Conservation (phyloP, 2,329 filamentous ascomycete species). For the Amylocarpus encephaloides region DNA sequence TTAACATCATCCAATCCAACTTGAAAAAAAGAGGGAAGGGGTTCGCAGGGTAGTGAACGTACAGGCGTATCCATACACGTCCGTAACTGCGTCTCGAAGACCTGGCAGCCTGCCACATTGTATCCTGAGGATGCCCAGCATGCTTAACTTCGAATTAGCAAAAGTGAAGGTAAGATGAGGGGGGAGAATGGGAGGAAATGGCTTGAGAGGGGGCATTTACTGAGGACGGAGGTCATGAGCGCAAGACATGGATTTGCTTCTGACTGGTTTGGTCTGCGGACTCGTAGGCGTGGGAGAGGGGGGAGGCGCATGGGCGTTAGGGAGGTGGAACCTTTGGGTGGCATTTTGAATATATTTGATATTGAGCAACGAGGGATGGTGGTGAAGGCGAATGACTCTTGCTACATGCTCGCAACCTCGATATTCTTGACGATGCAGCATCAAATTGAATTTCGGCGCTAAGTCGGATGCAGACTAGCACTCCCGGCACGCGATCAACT, state of each 20-base stretch:
- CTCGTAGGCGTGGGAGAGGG: conserved; percentile 55
- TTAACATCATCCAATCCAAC: too few species aligned
- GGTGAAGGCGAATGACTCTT: not conserved
- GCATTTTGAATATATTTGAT: conserved; percentile 26
- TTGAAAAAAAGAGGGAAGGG: too few species aligned
- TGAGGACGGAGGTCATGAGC: conserved; percentile 60
- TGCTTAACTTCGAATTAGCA: conserved; percentile 41
- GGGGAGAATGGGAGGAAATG: too few species aligned
- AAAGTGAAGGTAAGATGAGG: not conserved
- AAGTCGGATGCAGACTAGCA: conserved; percentile 8
- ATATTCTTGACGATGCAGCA: not conserved
- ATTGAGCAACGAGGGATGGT: too few species aligned
- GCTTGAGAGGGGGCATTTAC: conserved; percentile 43
- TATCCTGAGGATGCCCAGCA: conserved; percentile 80
- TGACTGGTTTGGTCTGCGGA: conserved; percentile 56
- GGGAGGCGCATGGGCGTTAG: conserved; percentile 39
- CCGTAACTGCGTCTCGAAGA: conserved; percentile 54
- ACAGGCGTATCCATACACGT: conserved; percentile 76
- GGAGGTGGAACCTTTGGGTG: conserved; percentile 30
- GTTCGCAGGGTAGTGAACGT: conserved; percentile 32
- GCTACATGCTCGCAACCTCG: not conserved
- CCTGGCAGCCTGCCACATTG: conserved; percentile 52
- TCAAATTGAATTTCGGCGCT: conserved; percentile 21
- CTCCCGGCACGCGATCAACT: not conserved
- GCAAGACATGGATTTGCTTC: conserved; percentile 58